These are phyloP conservation scores for Akanthomyces uredinophilus DNA, from an alignment of 2,329 filamentous ascomycete species.

Conservation along the genomic window DNA sequence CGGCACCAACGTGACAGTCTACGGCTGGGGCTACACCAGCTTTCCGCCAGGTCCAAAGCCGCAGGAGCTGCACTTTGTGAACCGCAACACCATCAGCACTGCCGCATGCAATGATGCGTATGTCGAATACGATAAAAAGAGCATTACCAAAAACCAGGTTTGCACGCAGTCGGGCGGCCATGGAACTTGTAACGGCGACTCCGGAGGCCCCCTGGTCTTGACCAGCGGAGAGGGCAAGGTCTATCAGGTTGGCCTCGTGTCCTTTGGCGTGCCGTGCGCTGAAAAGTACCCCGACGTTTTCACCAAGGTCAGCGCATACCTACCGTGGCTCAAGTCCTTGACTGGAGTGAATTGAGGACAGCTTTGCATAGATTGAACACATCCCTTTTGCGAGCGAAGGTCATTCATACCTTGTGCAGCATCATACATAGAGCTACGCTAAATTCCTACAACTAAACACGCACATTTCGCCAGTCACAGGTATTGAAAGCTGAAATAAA, in stretches of 20 bases:
- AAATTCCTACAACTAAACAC: background rate
- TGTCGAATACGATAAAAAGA: background rate
- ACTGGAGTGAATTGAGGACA: slow-evolving; percentile 4
- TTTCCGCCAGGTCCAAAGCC: background rate
- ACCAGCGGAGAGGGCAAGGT: background rate
- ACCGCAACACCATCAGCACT: background rate
- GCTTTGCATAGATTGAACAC: background rate
- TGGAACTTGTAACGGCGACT: slow-evolving; percentile 6
- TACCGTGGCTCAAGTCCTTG: too few relatives aligned
- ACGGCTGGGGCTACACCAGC: slow-evolving; percentile 12
- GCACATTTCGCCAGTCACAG: background rate
- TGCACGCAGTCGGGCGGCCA: background rate
- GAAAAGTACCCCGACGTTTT: slow-evolving; percentile 2
- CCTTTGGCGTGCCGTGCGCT: slow-evolving; percentile 3
- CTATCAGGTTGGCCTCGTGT: slow-evolving; percentile 1
- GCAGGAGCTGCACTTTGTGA: background rate
- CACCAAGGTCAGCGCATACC: background rate
- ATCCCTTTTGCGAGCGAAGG: background rate
- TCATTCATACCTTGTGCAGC: background rate
- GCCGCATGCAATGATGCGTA: background rate
- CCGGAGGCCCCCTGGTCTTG: slow-evolving; percentile 4
- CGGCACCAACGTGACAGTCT: slow-evolving; percentile 11
- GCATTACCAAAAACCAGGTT: background rate
- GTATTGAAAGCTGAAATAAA: background rate
- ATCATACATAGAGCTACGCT: background rate